These are phyloP conservation scores for Martiniozyma asiatica DNA, from an alignment of 1,139 yeast species.

Conservation along the genomic window DNA sequence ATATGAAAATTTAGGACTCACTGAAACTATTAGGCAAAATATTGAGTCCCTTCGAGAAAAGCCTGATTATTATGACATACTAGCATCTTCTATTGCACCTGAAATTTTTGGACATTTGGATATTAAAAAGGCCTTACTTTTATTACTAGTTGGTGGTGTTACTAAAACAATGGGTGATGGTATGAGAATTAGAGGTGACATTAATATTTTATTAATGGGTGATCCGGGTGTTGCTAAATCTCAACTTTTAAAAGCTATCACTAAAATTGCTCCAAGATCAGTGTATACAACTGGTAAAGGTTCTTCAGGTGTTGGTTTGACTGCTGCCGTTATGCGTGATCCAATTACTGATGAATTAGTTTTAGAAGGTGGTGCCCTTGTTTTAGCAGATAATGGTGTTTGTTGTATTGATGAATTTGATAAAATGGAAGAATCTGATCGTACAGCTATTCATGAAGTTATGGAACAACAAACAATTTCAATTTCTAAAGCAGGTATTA, in stretches of 20 bases:
- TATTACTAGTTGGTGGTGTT: slow-evolving; percentile 88
- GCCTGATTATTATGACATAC: slow-evolving; percentile 66
- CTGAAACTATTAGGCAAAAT: slow-evolving; percentile 41
- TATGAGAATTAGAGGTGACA: slow-evolving; percentile 93
- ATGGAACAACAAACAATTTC: slow-evolving; percentile 99
- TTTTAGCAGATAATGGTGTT: slow-evolving; percentile 93
- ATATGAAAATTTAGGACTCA: slow-evolving; percentile 56
- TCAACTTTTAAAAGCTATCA: slow-evolving; percentile 81
- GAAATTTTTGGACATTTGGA: slow-evolving; percentile 93
- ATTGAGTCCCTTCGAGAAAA: slow-evolving; percentile 41
- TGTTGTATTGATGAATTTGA: slow-evolving; percentile 99
- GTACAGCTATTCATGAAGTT: slow-evolving; percentile 98
- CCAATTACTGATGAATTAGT: slow-evolving; percentile 99
- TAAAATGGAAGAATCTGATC: slow-evolving; percentile 94
- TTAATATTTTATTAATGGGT: slow-evolving; percentile 94
- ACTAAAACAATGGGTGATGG: slow-evolving; percentile 95
- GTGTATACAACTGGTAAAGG: slow-evolving; percentile 98
- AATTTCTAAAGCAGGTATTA: slow-evolving; percentile 95
- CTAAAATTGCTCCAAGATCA: slow-evolving; percentile 92
- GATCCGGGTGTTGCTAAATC: slow-evolving; percentile 99
- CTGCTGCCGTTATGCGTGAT: slow-evolving; percentile 98
- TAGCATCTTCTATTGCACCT: slow-evolving; percentile 91
- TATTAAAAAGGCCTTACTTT: slow-evolving; percentile 78
- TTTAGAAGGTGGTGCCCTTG: slow-evolving; percentile 96
- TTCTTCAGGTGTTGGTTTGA: slow-evolving; percentile 96